Percentiles rank a stretch among this genome's conserved stretches.
Conservation (phyloP, 1,139 yeast species). For the Diutina siamensis region DNA sequence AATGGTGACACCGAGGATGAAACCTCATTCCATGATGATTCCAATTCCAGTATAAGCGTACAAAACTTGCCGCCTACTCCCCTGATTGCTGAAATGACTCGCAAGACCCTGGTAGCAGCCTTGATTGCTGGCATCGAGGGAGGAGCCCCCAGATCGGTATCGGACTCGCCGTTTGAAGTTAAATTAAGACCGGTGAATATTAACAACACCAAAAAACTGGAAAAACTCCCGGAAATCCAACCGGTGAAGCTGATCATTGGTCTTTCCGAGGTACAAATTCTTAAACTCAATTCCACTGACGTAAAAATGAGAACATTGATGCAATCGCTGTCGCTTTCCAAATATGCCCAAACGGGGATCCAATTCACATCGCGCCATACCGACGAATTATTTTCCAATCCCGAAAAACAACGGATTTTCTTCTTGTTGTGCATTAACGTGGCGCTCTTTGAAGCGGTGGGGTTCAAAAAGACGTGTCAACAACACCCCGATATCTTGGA, state of each 20-base stretch:
- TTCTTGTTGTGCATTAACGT: conserved; percentile 24
- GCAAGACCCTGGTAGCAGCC: conserved; percentile 3
- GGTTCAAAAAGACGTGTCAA: conserved; percentile 21
- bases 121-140: conserved; percentile 4
- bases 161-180: not conserved
- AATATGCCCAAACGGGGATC: conserved; percentile 20
- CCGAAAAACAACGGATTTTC: conserved; percentile 17
- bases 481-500: conserved; percentile 20
- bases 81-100: not conserved
- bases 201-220: conserved; percentile 6
- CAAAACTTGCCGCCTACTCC: conserved; percentile 4
- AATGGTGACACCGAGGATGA: not conserved
- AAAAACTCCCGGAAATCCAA: conserved; percentile 19
- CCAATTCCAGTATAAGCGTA: not conserved
- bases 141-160: not conserved
- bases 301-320: conserved; percentile 30
- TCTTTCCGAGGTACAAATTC: conserved; percentile 26
- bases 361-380: conserved; percentile 19
- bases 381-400: conserved; percentile 18
- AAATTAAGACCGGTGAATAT: conserved; percentile 2
- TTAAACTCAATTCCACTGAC: conserved; percentile 22
- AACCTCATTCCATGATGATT: not conserved
- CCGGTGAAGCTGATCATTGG: conserved; percentile 33
- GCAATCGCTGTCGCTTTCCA: conserved; percentile 21
- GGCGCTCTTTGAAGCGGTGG: conserved; percentile 29